These are phyloP conservation scores for Tetradesmus obliquus DNA, from an alignment of 139 green algal genomes.

Conservation along the genomic window DNA sequence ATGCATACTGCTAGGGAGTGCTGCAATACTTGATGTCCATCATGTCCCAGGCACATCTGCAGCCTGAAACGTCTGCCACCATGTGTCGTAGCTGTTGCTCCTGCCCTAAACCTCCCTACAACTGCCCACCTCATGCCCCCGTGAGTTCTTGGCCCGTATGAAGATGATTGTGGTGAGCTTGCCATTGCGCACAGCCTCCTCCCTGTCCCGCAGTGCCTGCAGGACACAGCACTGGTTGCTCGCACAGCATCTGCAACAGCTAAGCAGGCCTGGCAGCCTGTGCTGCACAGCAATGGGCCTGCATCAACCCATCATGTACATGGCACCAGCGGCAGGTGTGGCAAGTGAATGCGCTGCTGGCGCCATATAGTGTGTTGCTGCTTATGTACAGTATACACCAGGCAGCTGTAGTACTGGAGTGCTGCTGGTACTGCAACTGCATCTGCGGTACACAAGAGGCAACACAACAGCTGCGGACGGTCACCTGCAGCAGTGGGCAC, in stretches of 20 bases:
- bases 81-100: too few relatives aligned
- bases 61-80: too few relatives aligned
- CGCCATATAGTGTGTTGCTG: neutral
- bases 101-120: slow-evolving; percentile 7
- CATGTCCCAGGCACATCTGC: too few relatives aligned
- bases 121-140: slow-evolving; percentile 81
- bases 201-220: slow-evolving; percentile 79
- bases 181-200: slow-evolving; percentile 88
- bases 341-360: neutral
- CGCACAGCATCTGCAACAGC: neutral
- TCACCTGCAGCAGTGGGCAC: slow-evolving; percentile 80
- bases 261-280: neutral
- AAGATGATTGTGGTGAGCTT: slow-evolving; percentile 94
- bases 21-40: too few relatives aligned
- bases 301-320: too few relatives aligned
- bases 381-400: neutral
- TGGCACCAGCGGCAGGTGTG: too few relatives aligned
- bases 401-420: neutral
- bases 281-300: neutral
- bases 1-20: too few relatives aligned
- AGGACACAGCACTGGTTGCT: neutral
- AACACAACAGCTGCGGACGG: neutral
- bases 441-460: neutral
- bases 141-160: slow-evolving; percentile 84
- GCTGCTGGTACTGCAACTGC: neutral